phyloP scores from a whole-genome alignment of 352 stramenopile genomes.

The Phytopythium litorale region DNA sequence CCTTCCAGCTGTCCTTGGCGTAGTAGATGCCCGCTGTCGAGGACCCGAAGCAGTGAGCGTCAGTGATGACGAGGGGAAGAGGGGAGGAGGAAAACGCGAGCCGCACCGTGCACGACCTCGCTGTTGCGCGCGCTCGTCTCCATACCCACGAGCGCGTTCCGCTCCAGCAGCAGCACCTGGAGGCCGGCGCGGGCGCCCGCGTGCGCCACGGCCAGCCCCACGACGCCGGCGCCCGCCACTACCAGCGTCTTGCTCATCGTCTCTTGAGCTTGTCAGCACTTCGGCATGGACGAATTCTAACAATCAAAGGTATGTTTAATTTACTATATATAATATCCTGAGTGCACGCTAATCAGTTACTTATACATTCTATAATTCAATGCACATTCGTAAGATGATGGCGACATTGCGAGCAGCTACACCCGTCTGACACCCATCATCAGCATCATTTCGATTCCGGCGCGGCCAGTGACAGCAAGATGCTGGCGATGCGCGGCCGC shows the following conservation, averaged over 20 bases:
- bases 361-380: too few species aligned
- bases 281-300: too few species aligned
- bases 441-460: background rate
- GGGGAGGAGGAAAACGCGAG: slow-evolving; percentile 3
- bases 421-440: background rate
- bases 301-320: too few species aligned
- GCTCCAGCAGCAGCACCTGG: slow-evolving; percentile 88
- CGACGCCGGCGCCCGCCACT: slow-evolving; percentile 68
- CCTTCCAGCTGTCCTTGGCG: slow-evolving; percentile 82
- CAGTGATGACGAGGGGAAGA: background rate
- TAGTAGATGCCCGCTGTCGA: slow-evolving; percentile 92
- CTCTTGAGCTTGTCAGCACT: too few species aligned
- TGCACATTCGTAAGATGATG: too few species aligned
- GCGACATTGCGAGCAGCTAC: too few species aligned
- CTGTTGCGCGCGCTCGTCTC: slow-evolving; percentile 92
- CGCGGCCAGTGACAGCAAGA: background rate
- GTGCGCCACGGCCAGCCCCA: slow-evolving; percentile 71
- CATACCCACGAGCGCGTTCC: slow-evolving; percentile 71
- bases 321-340: too few species aligned
- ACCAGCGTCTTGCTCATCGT: slow-evolving; percentile 54
- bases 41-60: background rate
- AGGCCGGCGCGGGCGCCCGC: slow-evolving; percentile 45
- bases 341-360: too few species aligned
- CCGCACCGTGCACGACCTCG: slow-evolving; percentile 93
- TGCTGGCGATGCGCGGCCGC: background rate